phyloP scores from a whole-genome alignment of 2,329 filamentous ascomycete genomes.

The Biscogniauxia marginata region DNA sequence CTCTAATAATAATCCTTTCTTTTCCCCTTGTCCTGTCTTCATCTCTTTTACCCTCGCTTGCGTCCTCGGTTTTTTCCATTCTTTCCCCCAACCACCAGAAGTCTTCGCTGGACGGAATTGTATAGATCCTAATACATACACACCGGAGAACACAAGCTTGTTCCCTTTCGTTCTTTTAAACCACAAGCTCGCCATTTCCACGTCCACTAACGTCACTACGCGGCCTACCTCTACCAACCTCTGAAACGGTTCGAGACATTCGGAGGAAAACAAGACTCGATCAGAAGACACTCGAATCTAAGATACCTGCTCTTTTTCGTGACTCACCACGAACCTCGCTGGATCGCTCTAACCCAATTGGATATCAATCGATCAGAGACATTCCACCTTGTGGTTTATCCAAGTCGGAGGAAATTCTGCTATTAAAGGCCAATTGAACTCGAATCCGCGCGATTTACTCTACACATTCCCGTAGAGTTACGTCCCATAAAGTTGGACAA shows the following conservation, averaged over 20 bases:
- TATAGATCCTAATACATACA: slow-evolving; percentile 14
- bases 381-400: neutral
- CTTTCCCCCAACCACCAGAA: slow-evolving; percentile 13
- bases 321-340: slow-evolving; percentile 4
- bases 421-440: neutral
- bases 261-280: too few species aligned
- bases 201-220: slow-evolving; percentile 2
- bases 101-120: slow-evolving; percentile 5
- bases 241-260: slow-evolving; percentile 1
- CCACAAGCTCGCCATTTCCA: neutral
- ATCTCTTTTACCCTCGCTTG: slow-evolving; percentile 11
- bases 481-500: too few species aligned
- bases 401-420: neutral
- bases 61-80: neutral
- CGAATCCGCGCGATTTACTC: neutral
- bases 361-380: slow-evolving; percentile 1
- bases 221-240: slow-evolving; percentile 3
- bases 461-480: neutral
- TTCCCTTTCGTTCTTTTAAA: slow-evolving; percentile 21
- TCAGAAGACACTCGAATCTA: slow-evolving; percentile 4
- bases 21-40: neutral
- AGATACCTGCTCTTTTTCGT: too few species aligned
- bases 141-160: slow-evolving; percentile 20
- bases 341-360: slow-evolving; percentile 4
- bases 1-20: neutral